Base-by-base conservation (phyloP, 192 early-diverging fungal genomes). In the Podila epigama region DNA sequence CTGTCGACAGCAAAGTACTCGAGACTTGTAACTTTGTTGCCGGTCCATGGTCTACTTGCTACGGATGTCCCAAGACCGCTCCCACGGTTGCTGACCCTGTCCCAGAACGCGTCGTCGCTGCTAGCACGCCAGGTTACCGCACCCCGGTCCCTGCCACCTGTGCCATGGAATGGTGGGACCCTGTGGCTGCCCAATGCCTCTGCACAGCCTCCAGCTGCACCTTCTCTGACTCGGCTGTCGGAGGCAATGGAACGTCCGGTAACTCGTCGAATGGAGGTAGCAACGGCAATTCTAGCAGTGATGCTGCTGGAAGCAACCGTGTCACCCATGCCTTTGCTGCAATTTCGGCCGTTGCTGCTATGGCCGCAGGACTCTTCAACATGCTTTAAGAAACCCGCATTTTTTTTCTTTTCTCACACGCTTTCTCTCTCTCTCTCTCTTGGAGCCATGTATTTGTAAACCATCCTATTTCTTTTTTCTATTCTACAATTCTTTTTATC, bases 81-180 rank as follows among this genome's bases (percentile, higher is more conserved):
- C 86, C 86, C 20, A 65, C 83, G 18, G 11, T 72, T 2, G 42
- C 70, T 20, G 81, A 65, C 9, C 86, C 87, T 60, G 69, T 75
- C 3, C 87, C 87, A 56, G 60, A 22, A 40, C 66, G 66, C 28
- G 61, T 53, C 15, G 60, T 68, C 11, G 53, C 66, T 9, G 60
- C 69, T 11, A 77, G 75, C 27, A 66, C 65, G 34, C 51, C 80
- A 37, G 60, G 51, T 5, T 70, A 72, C 51, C 82, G 88, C 33
- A 75, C 75, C 25, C 67, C 79, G 8, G 63, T 91, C 12, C 87
- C 89, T 52, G 66, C 68, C n/a, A 90, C 69, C 54, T 92, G 91
- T 63, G 90, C 89, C 56, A 83, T 84, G 55, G 62, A 89, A 33
- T 91, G 85, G 83, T 92, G 89, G 89, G 89, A 92, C 60, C 91